Percentiles rank a stretch among this genome's conserved stretches.
phyloP scores from a whole-genome alignment of 495 filamentous ascomycete species.

The Tuber umbilicatum region DNA sequence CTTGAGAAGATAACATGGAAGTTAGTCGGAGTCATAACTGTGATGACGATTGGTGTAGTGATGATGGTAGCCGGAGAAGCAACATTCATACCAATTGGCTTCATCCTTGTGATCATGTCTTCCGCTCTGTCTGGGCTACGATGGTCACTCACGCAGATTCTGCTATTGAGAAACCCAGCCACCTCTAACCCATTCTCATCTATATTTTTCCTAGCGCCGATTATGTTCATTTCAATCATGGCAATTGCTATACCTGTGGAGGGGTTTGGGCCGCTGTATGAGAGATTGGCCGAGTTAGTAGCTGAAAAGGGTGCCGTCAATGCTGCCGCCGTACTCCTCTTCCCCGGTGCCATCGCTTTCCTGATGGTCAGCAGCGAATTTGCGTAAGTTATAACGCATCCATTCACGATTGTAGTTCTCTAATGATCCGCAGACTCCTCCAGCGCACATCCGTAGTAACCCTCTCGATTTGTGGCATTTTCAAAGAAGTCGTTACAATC shows the following conservation, averaged over 20 bases:
- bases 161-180: slow-evolving; percentile 87
- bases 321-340: slow-evolving; percentile 62
- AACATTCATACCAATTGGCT: slow-evolving; percentile 73
- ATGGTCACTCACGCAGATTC: slow-evolving; percentile 94
- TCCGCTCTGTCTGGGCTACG: slow-evolving; percentile 95
- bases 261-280: slow-evolving; percentile 59
- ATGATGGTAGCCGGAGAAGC: slow-evolving; percentile 99
- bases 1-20: slow-evolving; percentile 81
- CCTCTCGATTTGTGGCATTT: slow-evolving; percentile 92
- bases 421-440: slow-evolving; percentile 51
- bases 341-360: slow-evolving; percentile 88
- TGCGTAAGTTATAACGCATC: slow-evolving; percentile 46
- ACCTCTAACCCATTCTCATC: slow-evolving; percentile 95
- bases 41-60: slow-evolving; percentile 90
- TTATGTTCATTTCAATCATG: slow-evolving; percentile 86
- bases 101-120: slow-evolving; percentile 83
- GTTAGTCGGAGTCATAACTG: slow-evolving; percentile 75
- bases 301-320: slow-evolving; percentile 58
- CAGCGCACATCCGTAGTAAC: slow-evolving; percentile 95
- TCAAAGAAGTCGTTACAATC: slow-evolving; percentile 98
- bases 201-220: slow-evolving; percentile 90
- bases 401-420: not conserved
- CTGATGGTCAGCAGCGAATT: slow-evolving; percentile 96
- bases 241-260: slow-evolving; percentile 80
- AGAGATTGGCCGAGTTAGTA: slow-evolving; percentile 57